These are phyloP conservation scores for Leucosporidium creatinivorum DNA, from an alignment of 768 basidiomycete genomes.

Conservation along the genomic window DNA sequence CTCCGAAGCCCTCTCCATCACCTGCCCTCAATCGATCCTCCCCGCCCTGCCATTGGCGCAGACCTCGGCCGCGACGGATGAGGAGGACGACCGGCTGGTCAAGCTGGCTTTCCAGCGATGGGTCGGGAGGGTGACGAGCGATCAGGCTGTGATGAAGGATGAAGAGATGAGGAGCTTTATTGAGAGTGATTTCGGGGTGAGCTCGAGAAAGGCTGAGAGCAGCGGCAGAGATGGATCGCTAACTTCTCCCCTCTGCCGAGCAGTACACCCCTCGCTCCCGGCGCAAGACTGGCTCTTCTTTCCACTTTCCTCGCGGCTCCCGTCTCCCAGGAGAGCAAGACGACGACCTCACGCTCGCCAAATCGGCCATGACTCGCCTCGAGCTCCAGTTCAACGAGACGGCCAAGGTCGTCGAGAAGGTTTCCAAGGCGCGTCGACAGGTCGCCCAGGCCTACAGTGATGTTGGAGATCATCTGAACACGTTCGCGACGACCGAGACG, in stretches of 20 bases:
- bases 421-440: slow-evolving; percentile 62
- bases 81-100: slow-evolving; percentile 94
- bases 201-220: slow-evolving; percentile 21
- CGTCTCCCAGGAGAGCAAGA: slow-evolving; percentile 22
- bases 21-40: slow-evolving; percentile 91
- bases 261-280: slow-evolving; percentile 41
- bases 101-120: slow-evolving; percentile 91
- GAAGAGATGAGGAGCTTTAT: slow-evolving; percentile 92
- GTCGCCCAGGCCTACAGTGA: slow-evolving; percentile 72
- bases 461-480: slow-evolving; percentile 86
- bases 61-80: slow-evolving; percentile 92
- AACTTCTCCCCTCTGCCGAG: neutral
- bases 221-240: neutral
- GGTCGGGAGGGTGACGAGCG: slow-evolving; percentile 87
- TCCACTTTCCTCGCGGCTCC: slow-evolving; percentile 15
- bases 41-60: slow-evolving; percentile 93
- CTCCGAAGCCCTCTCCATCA: slow-evolving; percentile 78
- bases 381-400: slow-evolving; percentile 89
- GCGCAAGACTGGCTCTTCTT: slow-evolving; percentile 17
- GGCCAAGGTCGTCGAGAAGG: slow-evolving; percentile 80
- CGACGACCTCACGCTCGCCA: slow-evolving; percentile 68
- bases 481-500: slow-evolving; percentile 78
- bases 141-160: slow-evolving; percentile 75
- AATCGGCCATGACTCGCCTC: slow-evolving; percentile 83
- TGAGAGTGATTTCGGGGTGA: slow-evolving; percentile 87